Conservation (phyloP, 176 grass and related monocot species). For the Zoysia japonica region DNA sequence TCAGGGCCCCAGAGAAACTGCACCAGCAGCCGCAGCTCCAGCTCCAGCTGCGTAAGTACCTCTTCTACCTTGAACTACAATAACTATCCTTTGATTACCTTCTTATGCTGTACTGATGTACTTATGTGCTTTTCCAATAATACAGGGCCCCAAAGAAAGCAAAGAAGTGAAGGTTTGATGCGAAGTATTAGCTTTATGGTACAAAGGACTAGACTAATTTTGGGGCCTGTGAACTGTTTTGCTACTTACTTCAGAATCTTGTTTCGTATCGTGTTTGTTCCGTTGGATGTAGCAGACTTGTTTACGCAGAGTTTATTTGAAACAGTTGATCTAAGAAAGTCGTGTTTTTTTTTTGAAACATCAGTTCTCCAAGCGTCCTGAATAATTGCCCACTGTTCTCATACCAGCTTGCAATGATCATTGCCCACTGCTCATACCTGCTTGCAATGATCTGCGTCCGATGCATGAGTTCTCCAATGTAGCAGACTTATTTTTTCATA, state of each 20-base stretch:
- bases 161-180: neutral
- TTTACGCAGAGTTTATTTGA: conserved; percentile 31
- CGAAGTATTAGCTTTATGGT: neutral
- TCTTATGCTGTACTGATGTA: neutral
- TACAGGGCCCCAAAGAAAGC: conserved; percentile 11
- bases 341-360: neutral
- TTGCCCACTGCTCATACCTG: too few species aligned
- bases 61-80: neutral
- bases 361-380: neutral
- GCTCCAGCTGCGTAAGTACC: neutral
- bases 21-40: neutral
- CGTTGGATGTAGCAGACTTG: conserved; percentile 32
- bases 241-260: neutral
- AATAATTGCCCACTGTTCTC: neutral
- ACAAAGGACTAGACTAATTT: conserved; percentile 9
- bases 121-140: neutral
- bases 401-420: too few species aligned
- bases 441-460: too few species aligned
- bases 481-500: too few species aligned
- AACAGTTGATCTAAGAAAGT: neutral
- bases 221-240: conserved; percentile 7
- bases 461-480: too few species aligned
- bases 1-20: neutral
- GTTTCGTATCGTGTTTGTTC: neutral
- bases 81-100: too few species aligned